phyloP scores from a whole-genome alignment of 768 basidiomycete species.

The Hirschioporus abietinus region DNA sequence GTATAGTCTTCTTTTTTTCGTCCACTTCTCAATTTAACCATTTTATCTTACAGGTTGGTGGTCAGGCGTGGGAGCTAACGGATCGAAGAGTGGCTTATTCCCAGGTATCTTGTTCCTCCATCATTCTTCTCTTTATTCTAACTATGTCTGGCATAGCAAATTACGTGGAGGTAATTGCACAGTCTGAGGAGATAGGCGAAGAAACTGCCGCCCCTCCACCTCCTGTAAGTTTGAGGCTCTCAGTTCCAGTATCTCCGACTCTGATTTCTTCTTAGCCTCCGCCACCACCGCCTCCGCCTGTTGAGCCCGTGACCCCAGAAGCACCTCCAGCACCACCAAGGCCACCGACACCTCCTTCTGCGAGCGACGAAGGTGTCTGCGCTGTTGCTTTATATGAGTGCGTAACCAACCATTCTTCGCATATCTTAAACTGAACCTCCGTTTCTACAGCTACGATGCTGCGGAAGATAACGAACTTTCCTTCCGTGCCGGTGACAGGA shows the following conservation, averaged over 20 bases:
- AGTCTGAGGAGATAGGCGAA: conserved; percentile 30
- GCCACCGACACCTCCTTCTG: conserved; percentile 28
- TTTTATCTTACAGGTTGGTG: conserved; percentile 60
- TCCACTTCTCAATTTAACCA: not conserved
- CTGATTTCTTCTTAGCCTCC: conserved; percentile 18
- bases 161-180: conserved; percentile 76
- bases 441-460: conserved; percentile 66
- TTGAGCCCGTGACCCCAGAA: conserved; percentile 34
- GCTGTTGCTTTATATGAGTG: conserved; percentile 72
- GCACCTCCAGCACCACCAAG: conserved; percentile 32
- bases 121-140: not conserved
- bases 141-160: conserved; percentile 47
- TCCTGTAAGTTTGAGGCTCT: conserved; percentile 29
- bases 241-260: conserved; percentile 6
- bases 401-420: conserved; percentile 21
- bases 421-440: conserved; percentile 8
- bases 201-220: conserved; percentile 46
- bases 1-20: conserved; percentile 15
- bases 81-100: conserved; percentile 73
- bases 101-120: conserved; percentile 47
- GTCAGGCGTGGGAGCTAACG: conserved; percentile 66
- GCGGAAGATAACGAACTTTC: conserved; percentile 88
- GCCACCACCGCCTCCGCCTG: conserved; percentile 35
- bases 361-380: conserved; percentile 49
- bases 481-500: conserved; percentile 78